A percentile compares a stretch with the other conserved stretches of the same genome.
Evolutionary conservation across 2,329 filamentous ascomycete species (phyloP).

Genomic region (Camillea tinctor): DNA sequence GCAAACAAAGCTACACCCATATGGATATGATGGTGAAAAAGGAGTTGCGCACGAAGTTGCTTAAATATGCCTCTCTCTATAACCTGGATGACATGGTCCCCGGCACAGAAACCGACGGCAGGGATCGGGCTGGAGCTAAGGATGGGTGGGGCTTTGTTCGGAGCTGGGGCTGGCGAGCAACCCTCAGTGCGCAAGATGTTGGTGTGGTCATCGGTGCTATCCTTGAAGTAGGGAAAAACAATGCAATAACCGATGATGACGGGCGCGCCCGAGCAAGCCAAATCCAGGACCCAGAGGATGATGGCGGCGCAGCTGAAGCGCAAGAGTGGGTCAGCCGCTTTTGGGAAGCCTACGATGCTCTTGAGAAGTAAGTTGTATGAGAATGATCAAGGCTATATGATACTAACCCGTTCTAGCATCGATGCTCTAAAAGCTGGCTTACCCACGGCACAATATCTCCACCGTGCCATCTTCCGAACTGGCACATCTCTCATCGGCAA

Average conservation of each 20-base stretch:
- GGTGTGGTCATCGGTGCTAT: constrained; percentile 91
- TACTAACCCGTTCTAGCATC: constrained; percentile 54
- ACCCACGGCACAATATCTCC: constrained; percentile 81
- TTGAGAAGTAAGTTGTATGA: constrained; percentile 58
- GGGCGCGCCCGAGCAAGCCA: constrained; percentile 33
- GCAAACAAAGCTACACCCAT: constrained; percentile 92
- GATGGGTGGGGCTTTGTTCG: constrained; percentile 97
- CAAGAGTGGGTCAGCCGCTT: constrained; percentile 67
- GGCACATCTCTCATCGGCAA: constrained; percentile 91
- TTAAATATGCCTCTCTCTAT: constrained; percentile 91
- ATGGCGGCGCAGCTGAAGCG: constrained; percentile 49
- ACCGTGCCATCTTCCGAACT: constrained; percentile 89
- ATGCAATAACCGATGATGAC: constrained; percentile 34
- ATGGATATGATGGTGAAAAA: constrained; percentile 98
- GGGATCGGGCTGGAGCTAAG: constrained; percentile 69
- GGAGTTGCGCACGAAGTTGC: constrained; percentile 76
- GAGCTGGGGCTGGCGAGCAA: constrained; percentile 97
- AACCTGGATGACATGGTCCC: constrained; percentile 93
- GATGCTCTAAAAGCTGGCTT: constrained; percentile 74
- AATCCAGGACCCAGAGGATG: constrained; percentile 41
- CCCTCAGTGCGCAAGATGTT: constrained; percentile 88
- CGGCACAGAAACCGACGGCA: constrained; percentile 67
- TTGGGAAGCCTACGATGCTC: constrained; percentile 70
- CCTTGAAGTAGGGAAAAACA: constrained; percentile 78
- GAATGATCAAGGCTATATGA: constrained; percentile 21